Conservation (phyloP, 176 grass and related monocot genomes). For the barley (Hordeum vulgare) region MorexV3_pseudomolecules_assembly NC_058520.1:163922926-163923425, state of each 20-base stretch:
- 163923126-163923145: constrained; percentile 1
- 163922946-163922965: not conserved
- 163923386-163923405: constrained; percentile 29
- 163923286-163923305: not conserved
- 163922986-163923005: too few species aligned
- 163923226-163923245: not conserved
- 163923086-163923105: not conserved
- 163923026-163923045: not conserved
- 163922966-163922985: not conserved
- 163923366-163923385: constrained; percentile 6
- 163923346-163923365: not conserved
- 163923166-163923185: not conserved
- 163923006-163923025: too few species aligned
- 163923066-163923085: not conserved
- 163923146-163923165: not conserved
- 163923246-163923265: constrained; percentile 41
- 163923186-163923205: not conserved
- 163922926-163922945: not conserved
- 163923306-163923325: not conserved
- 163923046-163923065: not conserved
- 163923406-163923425: constrained; percentile 34
- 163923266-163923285: constrained; percentile 28
- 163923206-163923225: not conserved
- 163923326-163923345: not conserved
- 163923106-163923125: not conserved